Evolutionary conservation across 2,329 filamentous ascomycete species (phyloP).

Genomic region (Juglanconis oblonga): DNA sequence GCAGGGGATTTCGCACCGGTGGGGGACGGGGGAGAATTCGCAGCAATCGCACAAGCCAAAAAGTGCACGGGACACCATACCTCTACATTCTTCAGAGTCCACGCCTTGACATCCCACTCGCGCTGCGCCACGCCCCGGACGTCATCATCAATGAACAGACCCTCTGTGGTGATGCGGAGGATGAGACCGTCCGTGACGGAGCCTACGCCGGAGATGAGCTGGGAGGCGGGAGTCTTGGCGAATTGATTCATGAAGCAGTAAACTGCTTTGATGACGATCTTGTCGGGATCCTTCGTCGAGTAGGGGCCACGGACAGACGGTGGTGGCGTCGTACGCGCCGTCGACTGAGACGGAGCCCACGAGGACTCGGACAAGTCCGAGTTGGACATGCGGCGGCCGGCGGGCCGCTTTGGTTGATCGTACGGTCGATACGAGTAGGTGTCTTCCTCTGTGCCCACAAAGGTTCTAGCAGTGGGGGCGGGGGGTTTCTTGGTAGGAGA

Average conservation of each 20-base stretch:
- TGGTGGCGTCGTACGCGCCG: slow-evolving; percentile 78
- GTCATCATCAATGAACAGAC: slow-evolving; percentile 96
- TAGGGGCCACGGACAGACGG: slow-evolving; percentile 77
- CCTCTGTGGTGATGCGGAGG: slow-evolving; percentile 87
- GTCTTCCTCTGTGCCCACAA: slow-evolving; percentile 61
- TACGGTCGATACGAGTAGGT: slow-evolving; percentile 75
- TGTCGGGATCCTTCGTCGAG: slow-evolving; percentile 85
- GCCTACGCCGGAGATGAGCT: slow-evolving; percentile 80
- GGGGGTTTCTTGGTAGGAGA: slow-evolving; percentile 40
- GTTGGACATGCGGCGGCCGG: slow-evolving; percentile 57
- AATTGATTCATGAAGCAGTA: slow-evolving; percentile 91
- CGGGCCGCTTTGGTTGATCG: slow-evolving; percentile 61
- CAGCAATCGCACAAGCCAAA: slow-evolving; percentile 42
- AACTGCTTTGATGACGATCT: slow-evolving; percentile 92
- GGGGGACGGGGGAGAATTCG: slow-evolving; percentile 36
- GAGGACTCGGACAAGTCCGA: slow-evolving; percentile 80
- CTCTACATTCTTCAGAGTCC: slow-evolving; percentile 92
- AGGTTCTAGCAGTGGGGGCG: slow-evolving; percentile 53
- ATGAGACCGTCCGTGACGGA: slow-evolving; percentile 90
- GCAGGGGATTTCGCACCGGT: slow-evolving; percentile 30
- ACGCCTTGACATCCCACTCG: slow-evolving; percentile 98
- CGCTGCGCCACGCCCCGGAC: slow-evolving; percentile 86
- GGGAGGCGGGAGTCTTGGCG: slow-evolving; percentile 83
- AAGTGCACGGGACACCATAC: slow-evolving; percentile 73
- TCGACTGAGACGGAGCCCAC: slow-evolving; percentile 81